Evolutionary conservation across 345 rosid species (phyloP).

Genomic region (Zanthoxylum bungeanum): DNA sequence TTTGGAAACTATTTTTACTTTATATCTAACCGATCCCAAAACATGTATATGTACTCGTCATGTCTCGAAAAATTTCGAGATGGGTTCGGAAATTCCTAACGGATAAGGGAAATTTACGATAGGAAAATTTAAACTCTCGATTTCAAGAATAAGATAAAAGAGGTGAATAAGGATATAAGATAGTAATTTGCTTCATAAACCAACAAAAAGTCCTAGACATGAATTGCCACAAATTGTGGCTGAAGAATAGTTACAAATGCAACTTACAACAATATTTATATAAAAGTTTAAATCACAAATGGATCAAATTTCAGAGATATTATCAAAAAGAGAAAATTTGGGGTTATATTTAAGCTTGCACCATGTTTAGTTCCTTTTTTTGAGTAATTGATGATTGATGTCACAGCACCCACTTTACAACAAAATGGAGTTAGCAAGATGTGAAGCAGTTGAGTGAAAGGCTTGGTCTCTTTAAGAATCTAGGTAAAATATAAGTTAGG

Average conservation of each 20-base stretch:
- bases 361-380: background rate
- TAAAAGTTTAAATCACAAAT: background rate
- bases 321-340: background rate
- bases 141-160: too few relatives aligned
- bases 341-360: background rate
- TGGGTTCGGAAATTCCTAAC: too few relatives aligned
- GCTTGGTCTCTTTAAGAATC: background rate
- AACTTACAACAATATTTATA: background rate
- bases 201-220: conserved; percentile 1
- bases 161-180: background rate
- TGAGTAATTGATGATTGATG: background rate
- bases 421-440: background rate
- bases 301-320: background rate
- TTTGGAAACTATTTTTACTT: too few relatives aligned
- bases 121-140: too few relatives aligned
- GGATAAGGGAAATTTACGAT: too few relatives aligned
- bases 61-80: too few relatives aligned
- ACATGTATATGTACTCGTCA: too few relatives aligned
- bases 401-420: background rate
- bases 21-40: too few relatives aligned
- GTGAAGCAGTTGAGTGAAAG: background rate
- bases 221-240: background rate
- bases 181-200: background rate
- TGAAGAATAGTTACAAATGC: background rate
- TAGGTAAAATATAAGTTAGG: background rate